phyloP scores from a whole-genome alignment of 2,329 filamentous ascomycete genomes.

The Exophiala dermatitidis region DNA sequence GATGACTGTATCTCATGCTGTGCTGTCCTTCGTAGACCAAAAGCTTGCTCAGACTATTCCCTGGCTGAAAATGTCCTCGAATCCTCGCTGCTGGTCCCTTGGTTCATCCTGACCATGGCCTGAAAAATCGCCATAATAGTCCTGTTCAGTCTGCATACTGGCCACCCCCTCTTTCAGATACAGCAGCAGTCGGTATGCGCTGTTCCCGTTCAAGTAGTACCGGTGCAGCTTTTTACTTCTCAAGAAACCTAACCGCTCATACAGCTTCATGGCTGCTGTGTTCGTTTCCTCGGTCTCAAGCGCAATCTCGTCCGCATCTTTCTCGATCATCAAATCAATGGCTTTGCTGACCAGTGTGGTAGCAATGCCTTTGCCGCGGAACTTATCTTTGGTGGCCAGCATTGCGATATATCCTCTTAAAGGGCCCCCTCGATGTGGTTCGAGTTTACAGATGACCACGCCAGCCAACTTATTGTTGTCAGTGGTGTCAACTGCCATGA shows the following conservation, averaged over 20 bases:
- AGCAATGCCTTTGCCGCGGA: conserved; percentile 78
- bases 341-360: conserved; percentile 82
- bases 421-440: conserved; percentile 78
- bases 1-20: no score
- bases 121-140: conserved; percentile 28
- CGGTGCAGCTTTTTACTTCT: conserved; percentile 87
- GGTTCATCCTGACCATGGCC: conserved; percentile 22
- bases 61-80: conserved; percentile 10
- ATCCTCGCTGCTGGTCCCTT: conserved; percentile 9
- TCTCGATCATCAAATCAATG: conserved; percentile 80
- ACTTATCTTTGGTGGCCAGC: conserved; percentile 78
- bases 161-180: conserved; percentile 60
- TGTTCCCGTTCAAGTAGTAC: conserved; percentile 95
- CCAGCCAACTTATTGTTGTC: conserved; percentile 66
- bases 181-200: conserved; percentile 80
- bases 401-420: conserved; percentile 95
- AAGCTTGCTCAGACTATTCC: conserved; percentile 12
- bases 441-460: conserved; percentile 90
- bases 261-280: conserved; percentile 78
- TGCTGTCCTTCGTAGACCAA: not conserved
- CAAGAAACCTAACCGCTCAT: conserved; percentile 86
- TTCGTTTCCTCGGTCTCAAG: conserved; percentile 96
- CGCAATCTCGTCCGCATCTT: conserved; percentile 85
- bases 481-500: conserved; percentile 60
- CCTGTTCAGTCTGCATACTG: conserved; percentile 35